Percentiles rank a stretch among this genome's conserved stretches.
These are phyloP conservation scores for Stramenopiles sp. DNA, from an alignment of 352 stramenopile genomes.

Conservation along the genomic window DNA sequence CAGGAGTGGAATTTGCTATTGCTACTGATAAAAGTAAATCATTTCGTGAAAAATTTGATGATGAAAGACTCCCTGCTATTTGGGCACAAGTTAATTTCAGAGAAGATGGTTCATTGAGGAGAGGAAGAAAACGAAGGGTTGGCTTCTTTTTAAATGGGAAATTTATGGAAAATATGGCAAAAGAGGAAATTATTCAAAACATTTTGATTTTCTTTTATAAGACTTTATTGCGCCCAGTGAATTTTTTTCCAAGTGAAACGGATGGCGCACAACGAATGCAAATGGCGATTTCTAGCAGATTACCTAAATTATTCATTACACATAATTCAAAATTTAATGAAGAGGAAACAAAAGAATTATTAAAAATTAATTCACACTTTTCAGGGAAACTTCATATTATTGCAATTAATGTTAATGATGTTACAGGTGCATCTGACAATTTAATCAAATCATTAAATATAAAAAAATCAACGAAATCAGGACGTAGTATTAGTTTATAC, in stretches of 20 bases:
- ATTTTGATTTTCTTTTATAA: not conserved
- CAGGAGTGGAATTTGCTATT: not conserved
- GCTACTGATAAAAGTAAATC: not conserved
- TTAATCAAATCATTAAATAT: not conserved
- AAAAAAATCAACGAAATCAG: not conserved
- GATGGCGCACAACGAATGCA: not conserved
- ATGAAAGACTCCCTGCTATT: not conserved
- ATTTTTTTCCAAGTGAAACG: not conserved
- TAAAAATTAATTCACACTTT: not conserved
- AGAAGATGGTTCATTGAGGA: not conserved
- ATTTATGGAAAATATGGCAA: not conserved
- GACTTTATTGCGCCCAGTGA: not conserved
- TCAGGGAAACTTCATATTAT: not conserved
- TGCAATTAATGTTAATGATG: not conserved
- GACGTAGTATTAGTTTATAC: not conserved
- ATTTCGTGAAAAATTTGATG: not conserved
- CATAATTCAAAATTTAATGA: not conserved
- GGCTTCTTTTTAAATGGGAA: not conserved
- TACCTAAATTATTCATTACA: not conserved
- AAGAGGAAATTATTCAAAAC: not conserved
- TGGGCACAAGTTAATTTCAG: constrained; percentile 5
- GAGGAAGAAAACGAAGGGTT: not conserved
- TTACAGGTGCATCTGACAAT: not conserved
- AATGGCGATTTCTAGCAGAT: not conserved
- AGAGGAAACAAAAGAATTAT: not conserved